Evolutionary conservation across 225 moss, liverwort and hornwort genomes (phyloP), one percentile per base, ranked within the genome.

Genomic region (Thuidium tamariscinum): DNA sequence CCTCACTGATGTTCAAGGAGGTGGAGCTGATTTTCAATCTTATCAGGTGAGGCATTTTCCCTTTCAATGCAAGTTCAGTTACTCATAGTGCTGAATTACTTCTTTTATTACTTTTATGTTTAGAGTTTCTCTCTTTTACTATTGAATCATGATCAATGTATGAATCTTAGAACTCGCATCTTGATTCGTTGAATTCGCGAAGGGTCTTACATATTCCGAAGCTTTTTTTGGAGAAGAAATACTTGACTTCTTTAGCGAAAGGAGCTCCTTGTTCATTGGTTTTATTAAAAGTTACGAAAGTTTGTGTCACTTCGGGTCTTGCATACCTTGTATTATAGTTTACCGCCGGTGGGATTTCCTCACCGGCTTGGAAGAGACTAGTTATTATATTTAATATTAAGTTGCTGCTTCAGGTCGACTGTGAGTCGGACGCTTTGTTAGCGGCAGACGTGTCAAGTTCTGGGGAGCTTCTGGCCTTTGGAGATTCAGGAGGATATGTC

Each of bases 381-480:
- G 63, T 86, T 41, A 15, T 27, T 18, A 17, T 86, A 42, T 77
- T 74, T 82, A 69, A 69, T 23, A 37, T 48, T 25, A 62, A n/a
- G 52, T 81, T 88, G 75, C 79, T 91, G 89, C 83, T 89, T 80
- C 93, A 94, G 94, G 94, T 94, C 39, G 92, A 93, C 74, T 94
- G 94, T 87, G 94, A 93, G 30, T 85, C 91, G 79, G 94, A 93
- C 71, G 90, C 90, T 74, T 88, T 94, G 83, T 77, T 93, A 83
- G 87, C 93, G 64, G 92, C 94, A 91, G 94, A 94, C 72, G 94
- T 94, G 63, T 94, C 94, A 88, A 93, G 93, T 85, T 94, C 94
- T 74, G 94, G 94, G 88, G 94, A 94, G 93, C 92, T 94, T 85
- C 88, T 94, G 68, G 94, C 93, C 27, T 94, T 94, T 82, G 94